phyloP scores from a whole-genome alignment of 2,329 filamentous ascomycete species.

The Chaetomiaceae sp. region DNA sequence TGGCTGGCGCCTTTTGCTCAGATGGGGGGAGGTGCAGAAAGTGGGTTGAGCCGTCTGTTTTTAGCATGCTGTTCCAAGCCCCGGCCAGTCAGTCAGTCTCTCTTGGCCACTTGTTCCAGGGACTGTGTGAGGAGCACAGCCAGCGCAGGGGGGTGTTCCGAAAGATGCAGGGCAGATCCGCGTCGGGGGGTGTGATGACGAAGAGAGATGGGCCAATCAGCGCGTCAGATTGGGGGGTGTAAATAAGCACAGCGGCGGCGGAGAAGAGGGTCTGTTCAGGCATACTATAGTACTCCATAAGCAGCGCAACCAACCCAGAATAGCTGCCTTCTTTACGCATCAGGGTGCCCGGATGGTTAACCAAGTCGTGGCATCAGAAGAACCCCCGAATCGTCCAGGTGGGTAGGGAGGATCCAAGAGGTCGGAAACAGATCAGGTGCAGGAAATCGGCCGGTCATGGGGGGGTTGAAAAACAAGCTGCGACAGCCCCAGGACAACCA shows the following conservation, averaged over 20 bases:
- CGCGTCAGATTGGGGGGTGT: slow-evolving; percentile 15
- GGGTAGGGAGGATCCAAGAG: background rate
- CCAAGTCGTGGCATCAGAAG: too few relatives aligned
- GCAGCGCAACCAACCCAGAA: too few relatives aligned
- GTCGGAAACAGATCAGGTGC: background rate
- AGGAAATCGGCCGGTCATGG: slow-evolving; percentile 3
- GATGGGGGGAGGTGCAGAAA: slow-evolving; percentile 17
- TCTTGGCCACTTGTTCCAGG: slow-evolving; percentile 18
- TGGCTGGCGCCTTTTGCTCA: slow-evolving; percentile 16
- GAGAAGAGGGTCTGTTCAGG: too few relatives aligned
- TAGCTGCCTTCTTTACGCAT: too few relatives aligned
- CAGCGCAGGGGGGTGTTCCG: slow-evolving; percentile 14
- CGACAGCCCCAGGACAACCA: slow-evolving; percentile 1
- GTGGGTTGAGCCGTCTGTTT: slow-evolving; percentile 21
- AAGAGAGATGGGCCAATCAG: slow-evolving; percentile 18
- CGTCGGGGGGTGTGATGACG: slow-evolving; percentile 13
- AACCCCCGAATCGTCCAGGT: too few relatives aligned
- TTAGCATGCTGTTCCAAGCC: slow-evolving; percentile 23
- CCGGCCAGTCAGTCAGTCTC: slow-evolving; percentile 20
- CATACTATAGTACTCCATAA: too few relatives aligned
- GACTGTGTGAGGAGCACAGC: slow-evolving; percentile 18
- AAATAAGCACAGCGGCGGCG: slow-evolving; percentile 10
- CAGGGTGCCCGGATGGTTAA: too few relatives aligned
- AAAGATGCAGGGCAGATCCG: slow-evolving; percentile 21
- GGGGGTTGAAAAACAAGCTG: slow-evolving; percentile 6